Evolutionary conservation across 306 rosid species (phyloP), one percentile per base, ranked within the genome.

Genomic region (Canavalia ensiformis): DNA sequence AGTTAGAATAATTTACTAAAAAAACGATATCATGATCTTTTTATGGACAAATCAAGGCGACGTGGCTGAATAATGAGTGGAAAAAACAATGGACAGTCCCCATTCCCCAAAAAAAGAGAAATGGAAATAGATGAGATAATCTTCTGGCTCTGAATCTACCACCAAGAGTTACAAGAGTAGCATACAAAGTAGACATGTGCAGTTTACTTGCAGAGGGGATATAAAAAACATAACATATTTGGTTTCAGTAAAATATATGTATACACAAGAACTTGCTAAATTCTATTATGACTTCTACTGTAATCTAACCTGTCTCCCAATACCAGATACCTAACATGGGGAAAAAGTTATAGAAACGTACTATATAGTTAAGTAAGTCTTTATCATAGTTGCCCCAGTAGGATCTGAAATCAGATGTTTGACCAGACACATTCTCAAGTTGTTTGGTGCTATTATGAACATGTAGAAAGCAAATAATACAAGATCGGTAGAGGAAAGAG

Each of bases 371-470:
- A 95, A 88, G 82, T 91, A 95, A 86, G 98, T 90, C 88, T 87
- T 89, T 74, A 95, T 90, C 99, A 95, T 87, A 71, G 87, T 92
- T 72, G 92, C 84, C 81, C 99, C 99, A 39, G 98, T 91, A 31
- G 98, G 97, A 88, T 95, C 98, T 77, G 97, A 92, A 75, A 95
- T 69, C 71, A 93, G 87, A 87, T 93, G 99, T 82, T 86, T 90
- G 76, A 95, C 87, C 50, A 95, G 99, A 78, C 79, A 6, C 93
- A 88, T 93, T 89, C 98, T 90, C 87, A 95, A 86, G 82, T 89
- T 82, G 85, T 91, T 93, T 79, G 99, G 97, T 56, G 99, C 97
- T 79, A 93, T 69, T 71, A 93, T 84, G 88, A 95, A 95, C 99
- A 93, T 91, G 74, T 93, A 95, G 66, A 93, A 76, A 34, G 98